Conservation (phyloP, 805 yeast species). For the Suhomyces faveliae region DNA sequence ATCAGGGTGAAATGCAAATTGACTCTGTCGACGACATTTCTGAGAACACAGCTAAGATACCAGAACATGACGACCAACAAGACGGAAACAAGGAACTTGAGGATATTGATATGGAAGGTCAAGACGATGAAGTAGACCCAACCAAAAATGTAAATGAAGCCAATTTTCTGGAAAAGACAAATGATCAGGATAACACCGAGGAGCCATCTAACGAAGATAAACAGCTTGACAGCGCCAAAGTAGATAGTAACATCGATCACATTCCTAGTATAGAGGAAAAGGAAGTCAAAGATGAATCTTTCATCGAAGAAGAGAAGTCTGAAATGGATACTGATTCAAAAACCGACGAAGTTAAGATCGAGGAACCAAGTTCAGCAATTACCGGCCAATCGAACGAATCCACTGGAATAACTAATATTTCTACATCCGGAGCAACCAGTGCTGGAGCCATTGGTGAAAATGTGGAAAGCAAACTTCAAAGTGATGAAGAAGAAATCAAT, state of each 20-base stretch:
- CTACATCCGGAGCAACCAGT: not conserved
- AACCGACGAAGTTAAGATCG: not conserved
- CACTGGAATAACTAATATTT: not conserved
- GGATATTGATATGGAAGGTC: constrained; percentile 9
- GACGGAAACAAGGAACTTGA: not conserved
- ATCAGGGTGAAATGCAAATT: not conserved
- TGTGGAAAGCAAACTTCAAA: not conserved
- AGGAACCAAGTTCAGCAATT: not conserved
- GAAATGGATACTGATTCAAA: constrained; percentile 4
- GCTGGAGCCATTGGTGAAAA: constrained; percentile 5
- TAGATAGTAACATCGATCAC: not conserved
- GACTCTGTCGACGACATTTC: not conserved
- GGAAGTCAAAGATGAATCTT: constrained; percentile 1
- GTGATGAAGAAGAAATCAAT: constrained; percentile 8
- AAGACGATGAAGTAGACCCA: not conserved
- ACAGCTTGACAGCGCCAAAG: not conserved
- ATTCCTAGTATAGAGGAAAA: too few relatives aligned
- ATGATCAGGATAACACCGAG: not conserved
- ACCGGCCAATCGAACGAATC: not conserved
- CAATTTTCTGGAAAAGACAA: not conserved
- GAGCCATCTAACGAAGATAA: constrained; percentile 5
- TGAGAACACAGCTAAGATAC: not conserved
- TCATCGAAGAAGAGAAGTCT: constrained; percentile 2
- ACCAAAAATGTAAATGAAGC: not conserved
- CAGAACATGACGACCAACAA: not conserved